Evolutionary conservation across 495 filamentous ascomycete species (phyloP).

Genomic region (Penicillium taxi): DNA sequence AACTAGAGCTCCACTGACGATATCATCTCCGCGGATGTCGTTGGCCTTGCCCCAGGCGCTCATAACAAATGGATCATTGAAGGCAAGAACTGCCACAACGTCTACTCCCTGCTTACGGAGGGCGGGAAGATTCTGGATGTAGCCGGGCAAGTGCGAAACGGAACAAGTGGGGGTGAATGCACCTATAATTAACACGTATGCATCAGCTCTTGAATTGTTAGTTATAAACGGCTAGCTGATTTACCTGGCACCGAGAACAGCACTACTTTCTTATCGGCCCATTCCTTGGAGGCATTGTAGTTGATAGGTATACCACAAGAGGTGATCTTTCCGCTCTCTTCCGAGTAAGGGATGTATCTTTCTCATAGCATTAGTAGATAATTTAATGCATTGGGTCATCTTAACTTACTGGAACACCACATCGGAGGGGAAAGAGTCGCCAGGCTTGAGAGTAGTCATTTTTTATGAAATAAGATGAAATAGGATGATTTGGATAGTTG

Average conservation of each 20-base stretch:
- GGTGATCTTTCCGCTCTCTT: slow-evolving; percentile 56
- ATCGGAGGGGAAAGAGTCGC: slow-evolving; percentile 71
- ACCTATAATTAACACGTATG: slow-evolving; percentile 33
- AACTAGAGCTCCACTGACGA: slow-evolving; percentile 45
- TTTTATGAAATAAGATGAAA: too few relatives aligned
- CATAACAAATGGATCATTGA: slow-evolving; percentile 88
- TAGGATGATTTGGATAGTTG: too few relatives aligned
- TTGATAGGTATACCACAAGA: slow-evolving; percentile 67
- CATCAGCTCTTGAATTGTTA: neutral
- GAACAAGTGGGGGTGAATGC: slow-evolving; percentile 95
- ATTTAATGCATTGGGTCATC: neutral
- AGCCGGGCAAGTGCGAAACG: slow-evolving; percentile 73
- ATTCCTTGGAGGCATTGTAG: slow-evolving; percentile 80
- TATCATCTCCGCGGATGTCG: slow-evolving; percentile 61
- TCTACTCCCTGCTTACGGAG: slow-evolving; percentile 80
- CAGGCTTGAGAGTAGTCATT: slow-evolving; percentile 63
- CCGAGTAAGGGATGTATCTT: slow-evolving; percentile 63
- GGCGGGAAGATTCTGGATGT: slow-evolving; percentile 62
- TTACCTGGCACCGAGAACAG: slow-evolving; percentile 76
- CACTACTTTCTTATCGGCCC: slow-evolving; percentile 80
- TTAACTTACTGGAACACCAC: slow-evolving; percentile 59
- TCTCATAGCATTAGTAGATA: slow-evolving; percentile 5
- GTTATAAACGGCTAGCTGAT: slow-evolving; percentile 1
- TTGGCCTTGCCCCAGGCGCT: slow-evolving; percentile 94
- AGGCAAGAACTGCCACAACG: slow-evolving; percentile 71